A percentile compares a stretch with the other conserved stretches of the same genome.
phyloP scores from a whole-genome alignment of 768 basidiomycete species.

The Lentinula edodes region DNA sequence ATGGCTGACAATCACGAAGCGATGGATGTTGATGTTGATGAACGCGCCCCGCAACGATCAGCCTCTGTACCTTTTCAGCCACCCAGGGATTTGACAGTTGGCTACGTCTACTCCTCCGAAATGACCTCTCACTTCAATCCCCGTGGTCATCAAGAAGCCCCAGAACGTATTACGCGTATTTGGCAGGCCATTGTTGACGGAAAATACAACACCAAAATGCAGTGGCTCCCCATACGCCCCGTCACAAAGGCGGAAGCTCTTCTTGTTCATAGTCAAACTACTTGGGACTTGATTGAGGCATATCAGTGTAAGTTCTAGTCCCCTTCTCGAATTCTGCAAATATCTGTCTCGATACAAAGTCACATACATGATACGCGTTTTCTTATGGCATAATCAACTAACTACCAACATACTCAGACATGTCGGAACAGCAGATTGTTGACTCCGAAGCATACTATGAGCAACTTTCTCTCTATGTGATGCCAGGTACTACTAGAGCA shows the following conservation, averaged over 20 bases:
- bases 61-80: slow-evolving; percentile 24
- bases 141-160: slow-evolving; percentile 62
- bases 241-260: slow-evolving; percentile 75
- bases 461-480: slow-evolving; percentile 88
- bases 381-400: background rate
- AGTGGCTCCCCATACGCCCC: slow-evolving; percentile 63
- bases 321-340: background rate
- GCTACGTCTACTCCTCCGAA: slow-evolving; percentile 79
- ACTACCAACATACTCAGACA: slow-evolving; percentile 35
- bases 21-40: background rate
- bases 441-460: slow-evolving; percentile 84
- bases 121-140: slow-evolving; percentile 82
- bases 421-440: slow-evolving; percentile 69
- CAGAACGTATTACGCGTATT: slow-evolving; percentile 80
- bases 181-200: slow-evolving; percentile 57
- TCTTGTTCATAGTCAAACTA: slow-evolving; percentile 86
- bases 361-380: background rate
- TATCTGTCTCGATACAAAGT: background rate
- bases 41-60: slow-evolving; percentile 22
- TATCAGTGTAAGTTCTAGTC: slow-evolving; percentile 62
- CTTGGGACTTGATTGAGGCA: slow-evolving; percentile 86
- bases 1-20: background rate
- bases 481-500: slow-evolving; percentile 75
- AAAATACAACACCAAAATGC: slow-evolving; percentile 63
- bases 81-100: slow-evolving; percentile 40